Evolutionary conservation across 441 rosid genomes (phyloP).

Genomic region (Aleurites moluccanus): DNA sequence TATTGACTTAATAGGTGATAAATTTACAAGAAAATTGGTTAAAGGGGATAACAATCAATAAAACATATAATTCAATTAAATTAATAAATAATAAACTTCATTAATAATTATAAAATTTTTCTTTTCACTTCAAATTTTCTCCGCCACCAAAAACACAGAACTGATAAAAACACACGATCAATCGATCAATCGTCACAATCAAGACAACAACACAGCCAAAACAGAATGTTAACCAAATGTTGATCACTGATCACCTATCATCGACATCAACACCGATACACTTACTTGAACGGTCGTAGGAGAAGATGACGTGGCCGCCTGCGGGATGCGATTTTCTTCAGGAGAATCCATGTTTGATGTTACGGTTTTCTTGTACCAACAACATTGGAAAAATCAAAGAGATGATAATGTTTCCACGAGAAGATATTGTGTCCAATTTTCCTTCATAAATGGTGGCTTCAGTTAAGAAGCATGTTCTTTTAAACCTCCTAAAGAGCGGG

Average conservation of each 20-base stretch:
- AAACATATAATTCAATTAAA: neutral
- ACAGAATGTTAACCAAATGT: neutral
- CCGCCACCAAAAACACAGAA: constrained; percentile 8
- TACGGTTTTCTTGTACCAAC: neutral
- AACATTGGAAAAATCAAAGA: neutral
- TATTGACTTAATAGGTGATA: constrained; percentile 39
- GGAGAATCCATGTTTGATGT: constrained; percentile 12
- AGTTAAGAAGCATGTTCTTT: constrained; percentile 2
- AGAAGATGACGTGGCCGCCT: neutral
- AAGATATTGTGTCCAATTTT: neutral
- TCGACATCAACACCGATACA: too few relatives aligned
- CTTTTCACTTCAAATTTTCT: neutral
- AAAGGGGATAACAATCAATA: constrained; percentile 20
- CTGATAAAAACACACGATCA: neutral
- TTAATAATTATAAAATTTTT: too few relatives aligned
- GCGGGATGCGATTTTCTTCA: neutral
- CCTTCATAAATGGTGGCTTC: neutral
- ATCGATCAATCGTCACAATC: too few relatives aligned
- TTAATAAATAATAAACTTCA: neutral
- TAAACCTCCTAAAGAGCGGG: constrained; percentile 21
- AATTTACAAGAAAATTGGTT: constrained; percentile 21
- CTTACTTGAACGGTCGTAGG: neutral
- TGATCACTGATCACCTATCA: too few relatives aligned
- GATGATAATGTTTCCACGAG: neutral
- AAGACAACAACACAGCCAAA: neutral